A percentile compares a stretch with the other conserved stretches of the same genome.
These are phyloP conservation scores for Scolecobasidium constrictum DNA, from an alignment of 2,329 filamentous ascomycete genomes.

Conservation along the genomic window DNA sequence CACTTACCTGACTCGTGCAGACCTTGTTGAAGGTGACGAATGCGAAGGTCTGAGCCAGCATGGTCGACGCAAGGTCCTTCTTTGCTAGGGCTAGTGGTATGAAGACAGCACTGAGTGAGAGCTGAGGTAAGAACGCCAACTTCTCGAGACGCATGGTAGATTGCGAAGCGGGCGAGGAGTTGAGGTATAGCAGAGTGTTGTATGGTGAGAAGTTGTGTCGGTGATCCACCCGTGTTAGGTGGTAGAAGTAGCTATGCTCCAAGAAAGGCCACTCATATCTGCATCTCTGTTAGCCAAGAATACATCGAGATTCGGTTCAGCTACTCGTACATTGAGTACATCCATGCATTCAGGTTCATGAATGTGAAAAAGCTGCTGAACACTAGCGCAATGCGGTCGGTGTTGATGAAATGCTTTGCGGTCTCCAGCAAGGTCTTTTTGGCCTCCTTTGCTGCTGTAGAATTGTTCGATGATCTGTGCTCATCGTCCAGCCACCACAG, in stretches of 20 bases:
- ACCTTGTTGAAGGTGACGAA: slow-evolving; percentile 99
- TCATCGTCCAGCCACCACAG: slow-evolving; percentile 67
- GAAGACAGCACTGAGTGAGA: slow-evolving; percentile 65
- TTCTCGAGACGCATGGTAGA: slow-evolving; percentile 53
- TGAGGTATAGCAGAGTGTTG: slow-evolving; percentile 81
- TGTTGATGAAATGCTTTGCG: slow-evolving; percentile 19
- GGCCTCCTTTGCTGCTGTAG: not conserved
- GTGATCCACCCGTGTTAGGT: slow-evolving; percentile 86
- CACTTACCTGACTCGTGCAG: slow-evolving; percentile 82
- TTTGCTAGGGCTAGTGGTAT: slow-evolving; percentile 71
- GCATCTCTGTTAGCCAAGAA: slow-evolving; percentile 5
- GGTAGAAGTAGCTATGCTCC: slow-evolving; percentile 84
- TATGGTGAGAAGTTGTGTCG: slow-evolving; percentile 98
- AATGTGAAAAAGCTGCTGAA: slow-evolving; percentile 64
- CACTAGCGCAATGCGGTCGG: slow-evolving; percentile 44
- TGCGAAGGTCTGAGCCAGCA: slow-evolving; percentile 92
- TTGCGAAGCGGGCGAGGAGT: slow-evolving; percentile 48
- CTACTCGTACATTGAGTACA: slow-evolving; percentile 63
- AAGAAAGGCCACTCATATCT: slow-evolving; percentile 75
- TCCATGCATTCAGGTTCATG: slow-evolving; percentile 57
- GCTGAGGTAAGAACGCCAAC: slow-evolving; percentile 79
- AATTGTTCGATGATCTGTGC: slow-evolving; percentile 4
- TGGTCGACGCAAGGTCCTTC: slow-evolving; percentile 66
- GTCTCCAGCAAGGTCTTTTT: slow-evolving; percentile 1
- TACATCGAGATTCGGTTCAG: not conserved